These are phyloP conservation scores for Umbilicus rupestris DNA, from an alignment of 164 flowering plant species.

Conservation along the genomic window DNA sequence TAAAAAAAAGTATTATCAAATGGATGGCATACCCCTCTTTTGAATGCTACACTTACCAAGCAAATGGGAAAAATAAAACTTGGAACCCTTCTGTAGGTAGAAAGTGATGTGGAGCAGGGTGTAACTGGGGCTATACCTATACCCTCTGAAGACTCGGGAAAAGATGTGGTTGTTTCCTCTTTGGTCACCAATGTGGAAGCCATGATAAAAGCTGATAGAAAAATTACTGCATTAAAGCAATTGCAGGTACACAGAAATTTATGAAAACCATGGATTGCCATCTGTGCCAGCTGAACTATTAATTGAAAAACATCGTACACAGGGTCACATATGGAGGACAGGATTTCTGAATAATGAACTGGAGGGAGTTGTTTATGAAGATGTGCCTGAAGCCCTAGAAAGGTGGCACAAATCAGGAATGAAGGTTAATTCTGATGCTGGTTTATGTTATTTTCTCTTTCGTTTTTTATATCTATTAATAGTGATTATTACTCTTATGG, in stretches of 20 bases:
- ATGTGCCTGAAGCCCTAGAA: conserved; percentile 81
- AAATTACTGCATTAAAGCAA: conserved; percentile 80
- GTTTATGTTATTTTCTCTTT: neutral
- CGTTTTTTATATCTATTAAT: too few species aligned
- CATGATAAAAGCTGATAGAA: conserved; percentile 93
- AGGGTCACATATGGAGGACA: conserved; percentile 98
- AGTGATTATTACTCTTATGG: too few species aligned
- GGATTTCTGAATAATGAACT: conserved; percentile 71
- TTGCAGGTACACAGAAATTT: conserved; percentile 49
- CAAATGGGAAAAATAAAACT: too few species aligned
- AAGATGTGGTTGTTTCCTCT: conserved; percentile 74
- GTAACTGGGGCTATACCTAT: conserved; percentile 61
- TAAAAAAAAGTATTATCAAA: neutral
- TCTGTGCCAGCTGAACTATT: neutral
- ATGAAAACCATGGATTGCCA: neutral
- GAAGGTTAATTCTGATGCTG: conserved; percentile 34
- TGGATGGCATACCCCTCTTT: too few species aligned
- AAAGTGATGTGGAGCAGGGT: conserved; percentile 61
- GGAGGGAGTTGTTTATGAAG: conserved; percentile 71
- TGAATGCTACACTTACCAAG: too few species aligned
- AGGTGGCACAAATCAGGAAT: conserved; percentile 70
- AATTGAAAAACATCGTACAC: neutral
- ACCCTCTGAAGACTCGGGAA: conserved; percentile 57
- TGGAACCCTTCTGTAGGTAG: conserved; percentile 36
- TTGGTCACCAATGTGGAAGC: conserved; percentile 84